Evolutionary conservation across 1,284 basidiomycete genomes (phyloP).

Genomic region (Abortiporus biennis): DNA sequence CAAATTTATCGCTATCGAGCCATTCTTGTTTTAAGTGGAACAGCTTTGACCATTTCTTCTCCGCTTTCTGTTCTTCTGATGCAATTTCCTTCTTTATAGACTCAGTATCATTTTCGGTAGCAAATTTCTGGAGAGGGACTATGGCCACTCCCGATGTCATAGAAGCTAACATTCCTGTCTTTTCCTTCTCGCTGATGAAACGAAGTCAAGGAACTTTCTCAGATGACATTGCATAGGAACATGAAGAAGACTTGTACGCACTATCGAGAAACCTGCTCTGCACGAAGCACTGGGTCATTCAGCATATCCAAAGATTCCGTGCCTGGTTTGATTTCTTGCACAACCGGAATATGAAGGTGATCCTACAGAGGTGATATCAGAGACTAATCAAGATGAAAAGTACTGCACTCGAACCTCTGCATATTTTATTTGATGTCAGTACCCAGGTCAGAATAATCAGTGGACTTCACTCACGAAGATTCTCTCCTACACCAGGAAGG

Average conservation of each 20-base stretch:
- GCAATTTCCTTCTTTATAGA: too few species aligned
- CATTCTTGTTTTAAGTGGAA: not conserved
- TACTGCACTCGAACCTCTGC: too few species aligned
- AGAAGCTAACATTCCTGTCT: not conserved
- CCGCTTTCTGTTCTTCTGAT: too few species aligned
- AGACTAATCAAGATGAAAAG: too few species aligned
- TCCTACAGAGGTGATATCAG: too few species aligned
- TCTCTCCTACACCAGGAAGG: slow-evolving; percentile 11
- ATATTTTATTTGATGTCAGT: too few species aligned
- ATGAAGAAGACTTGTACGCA: too few species aligned
- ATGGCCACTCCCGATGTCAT: not conserved
- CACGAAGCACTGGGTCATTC: not conserved
- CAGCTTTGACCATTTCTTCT: not conserved
- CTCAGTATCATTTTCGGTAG: too few species aligned
- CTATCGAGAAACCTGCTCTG: too few species aligned
- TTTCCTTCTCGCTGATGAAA: not conserved
- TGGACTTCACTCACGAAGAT: slow-evolving; percentile 7
- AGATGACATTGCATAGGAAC: too few species aligned
- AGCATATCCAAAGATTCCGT: not conserved
- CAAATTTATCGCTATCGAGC: slow-evolving; percentile 1
- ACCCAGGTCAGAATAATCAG: too few species aligned
- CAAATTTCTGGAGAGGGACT: not conserved
- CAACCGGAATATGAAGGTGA: not conserved
- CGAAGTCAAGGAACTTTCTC: not conserved
- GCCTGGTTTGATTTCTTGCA: not conserved